Percentiles rank a stretch among this genome's conserved stretches.
Conservation (phyloP, 768 basidiomycete species). For the Russula emetica region DNA sequence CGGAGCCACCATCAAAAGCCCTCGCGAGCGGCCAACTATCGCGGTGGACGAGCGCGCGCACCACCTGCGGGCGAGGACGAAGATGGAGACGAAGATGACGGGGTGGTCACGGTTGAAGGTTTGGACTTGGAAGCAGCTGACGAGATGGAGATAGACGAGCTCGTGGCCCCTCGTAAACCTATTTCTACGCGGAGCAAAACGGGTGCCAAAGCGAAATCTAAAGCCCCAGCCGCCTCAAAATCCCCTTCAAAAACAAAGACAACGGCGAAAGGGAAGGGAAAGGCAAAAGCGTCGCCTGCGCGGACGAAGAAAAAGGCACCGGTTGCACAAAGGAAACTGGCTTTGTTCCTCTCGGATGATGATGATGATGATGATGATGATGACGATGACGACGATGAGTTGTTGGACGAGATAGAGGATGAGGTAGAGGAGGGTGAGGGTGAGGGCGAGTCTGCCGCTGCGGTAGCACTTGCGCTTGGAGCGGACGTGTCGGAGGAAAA, state of each 20-base stretch:
- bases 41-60: not conserved
- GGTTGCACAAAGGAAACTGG: conserved; percentile 4
- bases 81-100: not conserved
- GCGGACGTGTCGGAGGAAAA: not conserved
- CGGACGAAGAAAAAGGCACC: not conserved
- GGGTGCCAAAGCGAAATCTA: not conserved
- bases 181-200: conserved; percentile 2
- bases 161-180: not conserved
- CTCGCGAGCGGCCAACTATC: not conserved
- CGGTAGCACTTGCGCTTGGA: not conserved
- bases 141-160: conserved; percentile 1
- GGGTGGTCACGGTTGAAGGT: not conserved
- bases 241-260: conserved; percentile 15
- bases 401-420: not conserved
- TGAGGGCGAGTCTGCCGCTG: conserved; percentile 4
- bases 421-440: no score
- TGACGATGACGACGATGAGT: not conserved
- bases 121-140: not conserved
- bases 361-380: no score
- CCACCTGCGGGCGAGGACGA: not conserved
- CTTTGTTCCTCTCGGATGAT: conserved; percentile 23
- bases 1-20: conserved; percentile 7
- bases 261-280: not conserved
- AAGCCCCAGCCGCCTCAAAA: not conserved
- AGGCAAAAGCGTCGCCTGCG: not conserved